These are phyloP conservation scores for Raddia distichophylla DNA, from an alignment of 176 grass and related monocot genomes.

Conservation along the genomic window DNA sequence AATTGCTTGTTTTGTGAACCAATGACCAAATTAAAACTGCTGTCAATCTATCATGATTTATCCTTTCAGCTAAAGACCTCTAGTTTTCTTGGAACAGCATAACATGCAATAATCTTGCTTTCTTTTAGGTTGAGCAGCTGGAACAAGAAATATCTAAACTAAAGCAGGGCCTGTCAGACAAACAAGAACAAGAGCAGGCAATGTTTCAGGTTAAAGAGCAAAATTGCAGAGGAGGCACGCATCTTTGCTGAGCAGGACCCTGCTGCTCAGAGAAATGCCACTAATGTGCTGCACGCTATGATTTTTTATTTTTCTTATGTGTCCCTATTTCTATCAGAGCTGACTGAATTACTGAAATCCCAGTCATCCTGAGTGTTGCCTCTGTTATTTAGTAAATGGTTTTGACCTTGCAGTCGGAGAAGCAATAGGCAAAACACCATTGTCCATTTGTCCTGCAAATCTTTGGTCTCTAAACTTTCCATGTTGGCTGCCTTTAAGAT, in stretches of 20 bases:
- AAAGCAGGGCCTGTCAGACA: constrained; percentile 75
- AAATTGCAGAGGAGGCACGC: constrained; percentile 95
- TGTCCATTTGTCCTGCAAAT: too few species aligned
- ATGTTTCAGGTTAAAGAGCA: constrained; percentile 99
- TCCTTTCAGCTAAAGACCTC: neutral
- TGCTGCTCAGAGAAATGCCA: constrained; percentile 84
- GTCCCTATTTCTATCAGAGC: constrained; percentile 25
- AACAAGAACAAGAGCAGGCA: constrained; percentile 92
- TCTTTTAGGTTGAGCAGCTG: neutral
- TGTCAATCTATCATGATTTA: constrained; percentile 18
- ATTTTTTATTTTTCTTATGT: constrained; percentile 30
- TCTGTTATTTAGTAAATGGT: neutral
- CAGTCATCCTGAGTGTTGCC: constrained; percentile 5
- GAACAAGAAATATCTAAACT: constrained; percentile 81
- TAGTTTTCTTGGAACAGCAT: constrained; percentile 24
- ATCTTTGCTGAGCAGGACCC: constrained; percentile 95
- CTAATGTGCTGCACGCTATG: constrained; percentile 79
- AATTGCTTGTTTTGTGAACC: neutral
- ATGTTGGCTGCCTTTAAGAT: too few species aligned
- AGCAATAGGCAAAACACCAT: too few species aligned
- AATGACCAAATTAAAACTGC: constrained; percentile 9
- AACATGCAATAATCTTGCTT: constrained; percentile 21
- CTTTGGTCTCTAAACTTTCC: too few species aligned
- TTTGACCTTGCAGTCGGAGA: neutral
- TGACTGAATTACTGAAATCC: neutral